A percentile compares a stretch with the other conserved stretches of the same genome.
These are phyloP conservation scores for Corchorus olitorius DNA, from an alignment of 345 rosid species.

Conservation along the genomic window DNA sequence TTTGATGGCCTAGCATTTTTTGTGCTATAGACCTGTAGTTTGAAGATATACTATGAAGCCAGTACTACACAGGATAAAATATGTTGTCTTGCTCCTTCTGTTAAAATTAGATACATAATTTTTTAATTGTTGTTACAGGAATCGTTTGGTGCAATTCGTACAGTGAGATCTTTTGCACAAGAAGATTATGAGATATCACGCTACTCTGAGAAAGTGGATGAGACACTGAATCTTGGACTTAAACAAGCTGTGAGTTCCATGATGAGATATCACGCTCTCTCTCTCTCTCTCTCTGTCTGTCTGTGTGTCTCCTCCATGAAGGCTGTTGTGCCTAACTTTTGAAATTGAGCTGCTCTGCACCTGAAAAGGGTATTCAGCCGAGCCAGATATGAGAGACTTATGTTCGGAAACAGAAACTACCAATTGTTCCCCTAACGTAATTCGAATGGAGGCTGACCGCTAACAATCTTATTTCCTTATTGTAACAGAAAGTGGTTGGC, in stretches of 20 bases:
- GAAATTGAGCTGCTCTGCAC: too few species aligned
- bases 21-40: neutral
- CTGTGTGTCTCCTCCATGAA: neutral
- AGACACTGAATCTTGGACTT: constrained; percentile 83
- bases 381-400: too few species aligned
- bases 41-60: constrained; percentile 1
- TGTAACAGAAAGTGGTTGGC: constrained; percentile 64
- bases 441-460: too few species aligned
- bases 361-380: too few species aligned
- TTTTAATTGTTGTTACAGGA: constrained; percentile 48
- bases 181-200: constrained; percentile 64
- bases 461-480: constrained; percentile 10
- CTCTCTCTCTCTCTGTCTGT: neutral
- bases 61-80: neutral
- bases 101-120: neutral
- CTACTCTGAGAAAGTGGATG: constrained; percentile 84
- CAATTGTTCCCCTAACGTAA: too few species aligned
- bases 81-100: neutral
- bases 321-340: too few species aligned
- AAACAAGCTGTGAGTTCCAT: constrained; percentile 77
- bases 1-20: neutral
- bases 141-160: constrained; percentile 94
- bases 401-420: too few species aligned
- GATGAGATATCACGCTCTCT: constrained; percentile 10
- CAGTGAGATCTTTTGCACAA: constrained; percentile 94